Percentiles rank a stretch among this genome's conserved stretches.
Evolutionary conservation across 176 grass and related monocot species (phyloP).

Genomic region (Aegilops umbellulata): DNA sequence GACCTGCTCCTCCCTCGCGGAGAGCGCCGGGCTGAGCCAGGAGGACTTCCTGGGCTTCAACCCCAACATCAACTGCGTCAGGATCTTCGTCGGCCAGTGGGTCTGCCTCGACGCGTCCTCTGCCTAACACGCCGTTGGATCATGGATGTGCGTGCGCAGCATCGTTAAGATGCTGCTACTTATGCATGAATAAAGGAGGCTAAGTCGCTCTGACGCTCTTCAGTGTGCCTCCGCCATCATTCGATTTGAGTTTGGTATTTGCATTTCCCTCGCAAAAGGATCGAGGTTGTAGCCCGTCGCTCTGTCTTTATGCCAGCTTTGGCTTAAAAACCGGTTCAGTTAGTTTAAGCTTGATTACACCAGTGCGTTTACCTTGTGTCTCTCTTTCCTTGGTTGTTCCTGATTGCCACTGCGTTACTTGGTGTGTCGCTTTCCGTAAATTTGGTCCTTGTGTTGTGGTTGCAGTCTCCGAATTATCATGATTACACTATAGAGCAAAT

Average conservation of each 20-base stretch:
- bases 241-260: background rate
- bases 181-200: background rate
- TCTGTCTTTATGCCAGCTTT: background rate
- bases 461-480: no score
- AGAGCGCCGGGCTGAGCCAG: background rate
- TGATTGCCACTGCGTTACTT: no score
- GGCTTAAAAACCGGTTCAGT: no score
- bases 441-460: no score
- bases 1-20: slow-evolving; percentile 25
- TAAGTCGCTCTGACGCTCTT: no score
- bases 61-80: slow-evolving; percentile 42
- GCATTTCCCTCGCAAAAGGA: background rate
- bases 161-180: background rate
- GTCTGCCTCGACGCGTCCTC: slow-evolving; percentile 24
- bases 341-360: no score
- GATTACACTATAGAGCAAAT: no score
- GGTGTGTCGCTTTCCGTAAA: no score
- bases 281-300: background rate
- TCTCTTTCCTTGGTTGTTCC: no score
- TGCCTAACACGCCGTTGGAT: background rate
- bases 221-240: background rate
- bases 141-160: background rate
- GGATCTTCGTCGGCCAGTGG: slow-evolving; percentile 52
- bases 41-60: slow-evolving; percentile 41
- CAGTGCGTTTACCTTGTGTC: no score